Evolutionary conservation across 108 stramenopile genomes (phyloP), one percentile per base, ranked within the genome.

Genomic region (Cyclotella cryptica): DNA sequence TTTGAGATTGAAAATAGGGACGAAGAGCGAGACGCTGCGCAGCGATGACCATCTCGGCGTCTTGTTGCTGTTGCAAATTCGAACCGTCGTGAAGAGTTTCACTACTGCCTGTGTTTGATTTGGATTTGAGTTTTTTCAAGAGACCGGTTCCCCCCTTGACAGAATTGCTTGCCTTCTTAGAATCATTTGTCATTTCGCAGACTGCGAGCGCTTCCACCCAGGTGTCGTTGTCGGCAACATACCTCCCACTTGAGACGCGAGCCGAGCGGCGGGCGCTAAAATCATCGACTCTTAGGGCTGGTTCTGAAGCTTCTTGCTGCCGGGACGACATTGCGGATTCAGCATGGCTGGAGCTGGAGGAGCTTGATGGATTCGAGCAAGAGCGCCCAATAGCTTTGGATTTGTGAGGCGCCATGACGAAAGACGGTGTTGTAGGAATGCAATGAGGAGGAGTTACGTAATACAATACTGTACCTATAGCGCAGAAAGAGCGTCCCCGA

Each of bases 181-280:
- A 22, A 27, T 65, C 45, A 0, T 47, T 51, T 6, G 80, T 66
- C 24, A 54, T 57, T 40, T 91, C 90, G 46, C 86, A 84, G 30
- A 90, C 88, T 14, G 89, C 89, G 70, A 90, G 66, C 12, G 83
- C 85, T 71, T 94, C 93, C 39, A 88, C 77, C 93, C 93, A 94
- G 0, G 85, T 87, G 72, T 90, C 89, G 53, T 91, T 88, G 63
- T 94, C 93, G 18, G 86, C 86, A 1, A 77, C 72, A 21, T 40
- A 80, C 51, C 77, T 64, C 10, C 72, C 66, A 14, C 69, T 67
- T 24, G 78, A 68, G 18, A 89, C 75, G 22, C 88, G 83, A 22
- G 79, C 58, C n/a, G 90, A 86, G 30, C 86, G 89, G 65, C 89
- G 83, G 14, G 89, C 85, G 47, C 79, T 66, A 52, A 90, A 85